Conservation (phyloP, 2,329 filamentous ascomycete genomes). For the Scedosporium apiospermum region DNA sequence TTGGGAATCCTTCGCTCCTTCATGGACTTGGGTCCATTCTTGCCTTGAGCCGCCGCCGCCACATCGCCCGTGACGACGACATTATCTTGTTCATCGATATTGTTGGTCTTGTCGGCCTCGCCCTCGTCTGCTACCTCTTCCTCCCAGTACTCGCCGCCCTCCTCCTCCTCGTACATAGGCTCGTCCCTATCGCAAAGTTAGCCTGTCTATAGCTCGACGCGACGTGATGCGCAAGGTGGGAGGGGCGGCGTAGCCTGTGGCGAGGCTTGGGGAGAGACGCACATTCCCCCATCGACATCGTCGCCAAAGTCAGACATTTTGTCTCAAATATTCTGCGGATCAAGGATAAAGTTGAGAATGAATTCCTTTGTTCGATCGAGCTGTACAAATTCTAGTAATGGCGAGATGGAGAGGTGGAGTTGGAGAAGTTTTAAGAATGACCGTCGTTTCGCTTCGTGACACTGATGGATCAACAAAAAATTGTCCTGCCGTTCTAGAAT, state of each 20-base stretch:
- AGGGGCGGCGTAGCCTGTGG: background rate
- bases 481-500: background rate
- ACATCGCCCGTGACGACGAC: constrained; percentile 54
- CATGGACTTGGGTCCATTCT: constrained; percentile 44
- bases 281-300: constrained; percentile 51
- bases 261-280: constrained; percentile 21
- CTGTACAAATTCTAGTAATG: background rate
- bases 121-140: constrained; percentile 45
- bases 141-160: constrained; percentile 47
- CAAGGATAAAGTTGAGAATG: background rate
- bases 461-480: constrained; percentile 5
- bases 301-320: constrained; percentile 68
- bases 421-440: background rate
- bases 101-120: constrained; percentile 39
- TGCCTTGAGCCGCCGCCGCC: constrained; percentile 45
- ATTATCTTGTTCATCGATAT: constrained; percentile 49
- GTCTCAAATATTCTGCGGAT: background rate
- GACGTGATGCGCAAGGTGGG: background rate
- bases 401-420: background rate
- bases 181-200: constrained; percentile 44
- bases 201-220: constrained; percentile 4
- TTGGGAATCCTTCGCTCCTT: constrained; percentile 85
- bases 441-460: background rate
- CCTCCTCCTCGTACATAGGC: constrained; percentile 64
- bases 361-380: background rate